Base-by-base conservation (phyloP, 148 eudicot species). In the Silene uniflora region DNA sequence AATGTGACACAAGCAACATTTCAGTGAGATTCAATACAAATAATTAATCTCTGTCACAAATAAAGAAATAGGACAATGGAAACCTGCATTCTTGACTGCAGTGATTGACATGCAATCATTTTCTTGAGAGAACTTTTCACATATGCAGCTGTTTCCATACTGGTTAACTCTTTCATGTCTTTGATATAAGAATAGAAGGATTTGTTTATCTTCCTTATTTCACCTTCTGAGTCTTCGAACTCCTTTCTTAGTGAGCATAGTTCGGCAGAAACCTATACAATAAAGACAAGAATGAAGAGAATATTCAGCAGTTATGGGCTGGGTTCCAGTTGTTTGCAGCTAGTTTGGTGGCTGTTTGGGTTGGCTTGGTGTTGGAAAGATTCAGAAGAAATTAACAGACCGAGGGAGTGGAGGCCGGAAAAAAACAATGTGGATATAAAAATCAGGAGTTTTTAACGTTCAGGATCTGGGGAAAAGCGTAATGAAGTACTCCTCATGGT, bases 81-180 rank as follows among this genome's bases (percentile, higher is more conserved):
- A 67, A 93, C 99, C 99, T 95, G 99, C 73, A 86, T 73, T 74
- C 88, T 87, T 66, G 81, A 77, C 76, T 84, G 92, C 71, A 86
- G 73, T 74, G 83, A 76, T 87, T 82, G 86, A 84, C 88, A 82
- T 59, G 83, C 81, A 47, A 82, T 76, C 83, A 75, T 92, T 84
- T 85, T 86, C 80, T 82, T 86, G 62, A 92, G 79, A 76, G 83
- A 76, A 76, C 82, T 80, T 73, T 84, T 84, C 67, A 80, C 85
- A 62, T 73, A 74, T 10, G 70, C 76, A 71, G 84, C 78, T 68
- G 85, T 80, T 39, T 86, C 88, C 21, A 42, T 72, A 74, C 75
- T 46, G 75, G 76, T 77, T 56, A 73, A 85, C 72, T 85, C 80
- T 75, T 78, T 86, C 76, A 78, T 84, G 39, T 77, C 76, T 78